These are phyloP conservation scores for Isoetes engelmannii DNA, from an alignment of 83 land plant genomes.

Conservation along the genomic window DNA sequence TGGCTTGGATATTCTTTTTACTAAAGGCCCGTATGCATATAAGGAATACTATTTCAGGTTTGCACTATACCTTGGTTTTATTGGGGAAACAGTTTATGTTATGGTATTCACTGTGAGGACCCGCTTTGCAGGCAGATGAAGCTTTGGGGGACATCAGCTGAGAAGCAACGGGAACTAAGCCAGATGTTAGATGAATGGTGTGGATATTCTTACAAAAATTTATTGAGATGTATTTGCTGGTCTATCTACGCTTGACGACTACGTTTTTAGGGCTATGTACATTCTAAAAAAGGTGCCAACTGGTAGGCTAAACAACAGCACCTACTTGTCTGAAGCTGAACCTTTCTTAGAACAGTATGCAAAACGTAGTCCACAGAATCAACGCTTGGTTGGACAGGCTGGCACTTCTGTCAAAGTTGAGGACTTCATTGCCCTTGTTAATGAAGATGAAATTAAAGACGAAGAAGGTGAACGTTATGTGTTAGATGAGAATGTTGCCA, in stretches of 20 bases:
- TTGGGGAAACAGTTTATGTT: not conserved
- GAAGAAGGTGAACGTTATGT: slow-evolving; percentile 52
- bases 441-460: slow-evolving; percentile 38
- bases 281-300: slow-evolving; percentile 54
- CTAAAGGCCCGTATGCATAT: slow-evolving; percentile 66
- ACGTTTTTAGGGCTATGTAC: slow-evolving; percentile 56
- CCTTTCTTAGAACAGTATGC: slow-evolving; percentile 88
- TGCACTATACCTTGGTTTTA: not conserved
- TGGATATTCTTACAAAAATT: slow-evolving; percentile 2
- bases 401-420: slow-evolving; percentile 62
- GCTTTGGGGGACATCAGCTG: slow-evolving; percentile 77
- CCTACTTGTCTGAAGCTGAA: slow-evolving; percentile 84
- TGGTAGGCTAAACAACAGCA: slow-evolving; percentile 46
- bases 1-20: slow-evolving; percentile 79
- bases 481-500: slow-evolving; percentile 25
- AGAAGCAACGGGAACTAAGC: slow-evolving; percentile 57
- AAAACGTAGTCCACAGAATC: slow-evolving; percentile 64
- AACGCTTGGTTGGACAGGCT: slow-evolving; percentile 74
- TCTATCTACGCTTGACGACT: not conserved
- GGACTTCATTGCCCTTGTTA: slow-evolving; percentile 49
- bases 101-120: not conserved
- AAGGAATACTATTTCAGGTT: slow-evolving; percentile 84
- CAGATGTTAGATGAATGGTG: slow-evolving; percentile 93
- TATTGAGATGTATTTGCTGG: not conserved
- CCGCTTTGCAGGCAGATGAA: slow-evolving; percentile 68